A percentile compares a stretch with the other conserved stretches of the same genome.
Conservation (phyloP, 1,139 yeast genomes). For the Wickerhamiella pararugosa region DNA sequence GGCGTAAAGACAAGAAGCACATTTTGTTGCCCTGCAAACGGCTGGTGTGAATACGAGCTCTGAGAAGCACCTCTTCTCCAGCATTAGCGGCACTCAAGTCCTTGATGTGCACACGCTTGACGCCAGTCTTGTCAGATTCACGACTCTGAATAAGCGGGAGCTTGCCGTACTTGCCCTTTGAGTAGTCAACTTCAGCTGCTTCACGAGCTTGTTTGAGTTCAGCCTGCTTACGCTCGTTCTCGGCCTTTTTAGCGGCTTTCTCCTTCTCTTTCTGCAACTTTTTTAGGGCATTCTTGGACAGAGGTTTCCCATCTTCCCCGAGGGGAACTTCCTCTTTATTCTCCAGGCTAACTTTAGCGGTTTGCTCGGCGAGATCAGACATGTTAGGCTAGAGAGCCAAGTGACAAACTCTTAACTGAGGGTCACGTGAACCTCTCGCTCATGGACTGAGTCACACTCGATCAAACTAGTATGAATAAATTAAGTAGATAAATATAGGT, state of each 20-base stretch:
- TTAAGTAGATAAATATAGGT: too few species aligned
- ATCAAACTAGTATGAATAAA: too few species aligned
- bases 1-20: slow-evolving; percentile 83
- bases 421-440: not conserved
- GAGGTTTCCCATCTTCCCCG: slow-evolving; percentile 70
- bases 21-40: slow-evolving; percentile 95
- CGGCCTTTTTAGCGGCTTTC: slow-evolving; percentile 86
- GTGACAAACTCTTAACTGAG: not conserved
- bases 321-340: slow-evolving; percentile 19
- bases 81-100: slow-evolving; percentile 45
- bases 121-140: slow-evolving; percentile 39
- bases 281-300: slow-evolving; percentile 89
- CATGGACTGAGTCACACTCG: too few species aligned
- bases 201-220: slow-evolving; percentile 74
- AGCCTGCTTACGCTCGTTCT: slow-evolving; percentile 78
- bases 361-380: slow-evolving; percentile 9
- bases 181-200: slow-evolving; percentile 69
- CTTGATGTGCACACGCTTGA: slow-evolving; percentile 38
- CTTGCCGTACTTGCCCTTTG: slow-evolving; percentile 80
- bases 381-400: not conserved
- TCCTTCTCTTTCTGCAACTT: slow-evolving; percentile 87
- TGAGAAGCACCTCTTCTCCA: slow-evolving; percentile 65
- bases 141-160: slow-evolving; percentile 70
- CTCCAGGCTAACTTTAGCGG: slow-evolving; percentile 6
- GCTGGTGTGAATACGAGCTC: slow-evolving; percentile 87